phyloP scores from a whole-genome alignment of 2,329 filamentous ascomycete genomes.

The Helotiales sp. region DNA sequence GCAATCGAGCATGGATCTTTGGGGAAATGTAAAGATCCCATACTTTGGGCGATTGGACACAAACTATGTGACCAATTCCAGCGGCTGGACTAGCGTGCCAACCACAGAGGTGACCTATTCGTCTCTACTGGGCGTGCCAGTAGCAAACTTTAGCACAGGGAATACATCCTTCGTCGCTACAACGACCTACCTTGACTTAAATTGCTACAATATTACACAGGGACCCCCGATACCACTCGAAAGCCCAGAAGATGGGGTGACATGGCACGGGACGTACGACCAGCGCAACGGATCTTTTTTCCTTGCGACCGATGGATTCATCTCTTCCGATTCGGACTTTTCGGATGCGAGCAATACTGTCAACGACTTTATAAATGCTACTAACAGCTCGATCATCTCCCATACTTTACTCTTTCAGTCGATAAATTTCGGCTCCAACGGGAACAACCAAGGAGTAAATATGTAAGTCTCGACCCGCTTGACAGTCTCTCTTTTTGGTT shows the following conservation, averaged over 20 bases:
- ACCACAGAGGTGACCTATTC: not conserved
- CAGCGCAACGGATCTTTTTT: not conserved
- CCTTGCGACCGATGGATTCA: not conserved
- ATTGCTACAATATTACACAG: constrained; percentile 7
- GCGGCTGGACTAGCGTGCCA: not conserved
- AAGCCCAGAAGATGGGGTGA: not conserved
- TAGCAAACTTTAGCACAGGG: not conserved
- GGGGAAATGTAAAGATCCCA: constrained; percentile 13
- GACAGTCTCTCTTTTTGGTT: too few species aligned
- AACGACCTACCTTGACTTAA: constrained; percentile 2
- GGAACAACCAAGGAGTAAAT: not conserved
- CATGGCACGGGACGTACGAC: not conserved
- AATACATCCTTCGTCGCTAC: constrained; percentile 1
- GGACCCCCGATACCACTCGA: not conserved
- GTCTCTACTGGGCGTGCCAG: constrained; percentile 6
- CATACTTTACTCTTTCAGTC: constrained; percentile 2
- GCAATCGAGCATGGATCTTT: constrained; percentile 6
- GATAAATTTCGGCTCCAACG: not conserved
- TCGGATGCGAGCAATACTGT: not conserved
- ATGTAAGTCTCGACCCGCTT: too few species aligned
- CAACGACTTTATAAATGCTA: not conserved
- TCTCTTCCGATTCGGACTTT: not conserved
- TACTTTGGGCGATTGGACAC: not conserved
- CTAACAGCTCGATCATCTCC: not conserved
- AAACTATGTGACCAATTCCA: not conserved